phyloP scores from a whole-genome alignment of 495 filamentous ascomycete genomes.

The Aspergillus diversus region DNA sequence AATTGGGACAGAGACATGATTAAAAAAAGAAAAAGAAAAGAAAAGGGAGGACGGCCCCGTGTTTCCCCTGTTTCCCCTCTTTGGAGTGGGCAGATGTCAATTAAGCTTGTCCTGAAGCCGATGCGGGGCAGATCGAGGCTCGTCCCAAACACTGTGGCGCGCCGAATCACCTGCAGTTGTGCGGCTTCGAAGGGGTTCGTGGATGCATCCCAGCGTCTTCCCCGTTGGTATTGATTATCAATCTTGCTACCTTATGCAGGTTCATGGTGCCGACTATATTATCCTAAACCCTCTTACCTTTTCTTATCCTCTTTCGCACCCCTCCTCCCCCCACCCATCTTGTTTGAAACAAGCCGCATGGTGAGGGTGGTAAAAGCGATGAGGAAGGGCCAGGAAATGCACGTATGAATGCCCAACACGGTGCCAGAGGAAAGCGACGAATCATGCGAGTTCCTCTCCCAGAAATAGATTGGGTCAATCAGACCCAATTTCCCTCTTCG shows the following conservation, averaged over 20 bases:
- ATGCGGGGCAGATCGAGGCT: conserved; percentile 34
- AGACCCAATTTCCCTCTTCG: conserved; percentile 25
- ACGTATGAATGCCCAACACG: conserved; percentile 44
- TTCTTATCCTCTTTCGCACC: no score
- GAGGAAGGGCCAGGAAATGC: conserved; percentile 22
- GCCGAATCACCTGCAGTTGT: conserved; percentile 23
- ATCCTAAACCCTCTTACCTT: conserved; percentile 7
- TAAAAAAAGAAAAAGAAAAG: conserved; percentile 3
- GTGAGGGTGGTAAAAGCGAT: conserved; percentile 7
- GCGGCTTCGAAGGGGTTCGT: conserved; percentile 16
- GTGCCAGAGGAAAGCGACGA: conserved; percentile 35
- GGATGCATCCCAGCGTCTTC: conserved; percentile 18
- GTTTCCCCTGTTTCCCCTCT: conserved; percentile 8
- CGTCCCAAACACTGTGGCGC: conserved; percentile 20
- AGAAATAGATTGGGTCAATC: conserved; percentile 20
- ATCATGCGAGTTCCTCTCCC: conserved; percentile 25
- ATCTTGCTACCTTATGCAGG: conserved; percentile 23
- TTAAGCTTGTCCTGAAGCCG: conserved; percentile 28
- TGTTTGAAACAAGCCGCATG: conserved; percentile 19
- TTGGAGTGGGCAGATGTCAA: conserved; percentile 20
- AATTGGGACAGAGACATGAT: no score
- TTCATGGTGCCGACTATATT: conserved; percentile 8
- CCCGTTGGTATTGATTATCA: conserved; percentile 21
- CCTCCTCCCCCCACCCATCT: conserved; percentile 13
- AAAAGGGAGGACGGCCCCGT: background rate